Base-by-base conservation (phyloP, 2,329 filamentous ascomycete species). In the Microsporum ferrugineum region DNA sequence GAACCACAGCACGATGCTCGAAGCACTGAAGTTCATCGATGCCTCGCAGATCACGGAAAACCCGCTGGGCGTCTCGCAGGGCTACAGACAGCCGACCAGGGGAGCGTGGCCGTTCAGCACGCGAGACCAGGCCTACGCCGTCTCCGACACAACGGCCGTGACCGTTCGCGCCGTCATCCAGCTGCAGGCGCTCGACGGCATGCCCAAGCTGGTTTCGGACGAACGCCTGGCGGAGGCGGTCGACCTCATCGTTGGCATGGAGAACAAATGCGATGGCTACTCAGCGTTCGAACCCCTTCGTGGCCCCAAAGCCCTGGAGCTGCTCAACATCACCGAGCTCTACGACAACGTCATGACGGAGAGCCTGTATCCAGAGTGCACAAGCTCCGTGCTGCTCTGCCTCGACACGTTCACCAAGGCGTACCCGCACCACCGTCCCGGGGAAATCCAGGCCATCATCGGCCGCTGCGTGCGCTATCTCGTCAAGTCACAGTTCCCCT, bases 331-430 rank as follows among this genome's bases (percentile, higher is more conserved):
- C 31, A 39, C 63, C 12, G 63, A 65, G 47, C 6, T 64, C 2
- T 65, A 57, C 38, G 64, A 61, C 6, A 45, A 56, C 23, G 33
- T 62, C 55, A 65, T 65, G 64, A 45, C 60, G 10, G 64, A 65
- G 33, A 38, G 64, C 45, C 23, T 33, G 38, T 65, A 65, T 58
- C 61, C 64, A 12, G 64, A 65, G 36, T 65, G 64, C 57, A 65
- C 62, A n/a, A 62, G 36, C 12, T 31, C 64, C n/a, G 64, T 65
- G 2, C 17, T 65, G 1, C 60, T 41, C 5, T 34, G 43, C 4
- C 57, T 65, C 31, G n/a, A 14, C 5, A 12, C 34, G 17, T 65
- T 65, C 58, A 47, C 10, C 10, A 47, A 39, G n/a, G 14, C 29
- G 6, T 62, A 43, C 23, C 61, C 63, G 29, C 29, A 43, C 31